Evolutionary conservation across 495 filamentous ascomycete genomes (phyloP).

Genomic region (Eremomyces bilateralis): DNA sequence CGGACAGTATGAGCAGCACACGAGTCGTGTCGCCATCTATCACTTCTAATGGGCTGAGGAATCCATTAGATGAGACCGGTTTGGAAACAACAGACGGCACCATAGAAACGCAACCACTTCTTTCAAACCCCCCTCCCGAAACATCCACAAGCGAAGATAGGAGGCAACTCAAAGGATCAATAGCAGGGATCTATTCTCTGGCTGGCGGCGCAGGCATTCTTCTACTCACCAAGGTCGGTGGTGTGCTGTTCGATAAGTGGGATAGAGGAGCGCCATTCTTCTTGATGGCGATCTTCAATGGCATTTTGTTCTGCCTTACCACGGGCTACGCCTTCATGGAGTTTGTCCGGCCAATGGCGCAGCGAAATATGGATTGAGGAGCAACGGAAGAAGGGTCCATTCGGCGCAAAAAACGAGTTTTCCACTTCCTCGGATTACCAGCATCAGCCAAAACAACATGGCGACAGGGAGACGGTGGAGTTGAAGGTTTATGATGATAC

Average conservation of each 20-base stretch:
- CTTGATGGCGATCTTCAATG: conserved; percentile 81
- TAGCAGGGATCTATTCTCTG: conserved; percentile 82
- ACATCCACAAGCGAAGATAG: conserved; percentile 4
- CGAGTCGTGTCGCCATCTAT: not conserved
- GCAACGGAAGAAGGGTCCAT: no score
- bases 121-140: not conserved
- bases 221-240: conserved; percentile 80
- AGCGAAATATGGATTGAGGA: no score
- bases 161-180: conserved; percentile 60
- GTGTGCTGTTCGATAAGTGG: conserved; percentile 52
- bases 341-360: no score
- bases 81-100: not conserved
- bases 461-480: no score
- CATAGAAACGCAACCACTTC: conserved; percentile 9
- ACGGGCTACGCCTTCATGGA: no score
- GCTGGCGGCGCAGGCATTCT: conserved; percentile 83
- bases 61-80: not conserved
- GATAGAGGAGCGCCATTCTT: conserved; percentile 65
- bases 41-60: not conserved
- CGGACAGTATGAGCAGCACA: not conserved
- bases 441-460: no score
- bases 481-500: no score
- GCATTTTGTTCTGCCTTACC: conserved; percentile 37
- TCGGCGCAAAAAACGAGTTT: no score
- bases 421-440: no score